These are phyloP conservation scores for Pseudogymnoascus verrucosus DNA, from an alignment of 2,329 filamentous ascomycete genomes.

Conservation along the genomic window DNA sequence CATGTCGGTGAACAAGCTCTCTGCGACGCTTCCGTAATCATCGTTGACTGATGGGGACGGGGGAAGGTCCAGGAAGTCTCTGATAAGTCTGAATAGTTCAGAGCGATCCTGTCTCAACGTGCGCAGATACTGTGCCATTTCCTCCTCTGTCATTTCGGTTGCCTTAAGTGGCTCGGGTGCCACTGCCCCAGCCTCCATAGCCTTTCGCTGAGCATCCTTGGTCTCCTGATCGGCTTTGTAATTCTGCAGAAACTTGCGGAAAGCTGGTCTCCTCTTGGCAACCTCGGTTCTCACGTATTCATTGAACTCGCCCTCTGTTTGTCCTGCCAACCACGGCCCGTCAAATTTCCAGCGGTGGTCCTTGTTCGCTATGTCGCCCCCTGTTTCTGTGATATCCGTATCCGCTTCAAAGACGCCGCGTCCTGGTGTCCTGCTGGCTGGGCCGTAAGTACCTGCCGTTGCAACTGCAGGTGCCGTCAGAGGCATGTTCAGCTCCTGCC, in stretches of 20 bases:
- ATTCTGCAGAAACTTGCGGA: constrained; percentile 44
- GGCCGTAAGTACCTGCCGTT: constrained; percentile 14
- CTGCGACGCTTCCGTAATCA: constrained; percentile 2
- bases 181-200: constrained; percentile 30
- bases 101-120: constrained; percentile 43
- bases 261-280: constrained; percentile 44
- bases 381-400: constrained; percentile 42
- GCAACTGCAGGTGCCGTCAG: constrained; percentile 46
- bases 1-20: constrained; percentile 1
- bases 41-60: constrained; percentile 18
- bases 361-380: constrained; percentile 19
- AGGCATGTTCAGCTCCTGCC: constrained; percentile 70
- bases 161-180: constrained; percentile 26
- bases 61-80: constrained; percentile 52
- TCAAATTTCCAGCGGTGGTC: constrained; percentile 57
- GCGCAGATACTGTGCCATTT: constrained; percentile 46
- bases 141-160: constrained; percentile 39
- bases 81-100: constrained; percentile 45
- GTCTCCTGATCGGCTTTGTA: constrained; percentile 42
- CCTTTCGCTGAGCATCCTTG: constrained; percentile 28
- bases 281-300: constrained; percentile 47
- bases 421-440: constrained; percentile 19
- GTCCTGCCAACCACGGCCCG: constrained; percentile 58
- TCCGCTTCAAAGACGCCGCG: constrained; percentile 54
- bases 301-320: constrained; percentile 53